phyloP scores from a whole-genome alignment of 2,329 filamentous ascomycete genomes.

The Gnomoniopsis sp. region DNA sequence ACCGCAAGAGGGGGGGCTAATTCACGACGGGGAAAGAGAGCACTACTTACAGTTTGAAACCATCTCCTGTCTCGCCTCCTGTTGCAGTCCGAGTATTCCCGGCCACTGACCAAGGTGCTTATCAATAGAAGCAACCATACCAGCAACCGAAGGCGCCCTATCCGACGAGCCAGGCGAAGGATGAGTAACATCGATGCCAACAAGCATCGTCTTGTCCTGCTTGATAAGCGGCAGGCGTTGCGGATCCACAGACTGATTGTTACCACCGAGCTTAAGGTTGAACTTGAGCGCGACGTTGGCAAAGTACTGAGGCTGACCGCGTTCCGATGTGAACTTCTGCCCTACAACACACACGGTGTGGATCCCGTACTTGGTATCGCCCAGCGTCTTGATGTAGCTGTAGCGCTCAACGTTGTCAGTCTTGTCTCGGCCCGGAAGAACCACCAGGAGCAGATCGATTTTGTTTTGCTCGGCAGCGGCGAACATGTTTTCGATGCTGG shows the following conservation, averaged over 20 bases:
- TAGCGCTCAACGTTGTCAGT: slow-evolving; percentile 42
- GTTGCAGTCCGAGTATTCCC: slow-evolving; percentile 53
- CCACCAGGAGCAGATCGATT: slow-evolving; percentile 43
- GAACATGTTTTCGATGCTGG: slow-evolving; percentile 1
- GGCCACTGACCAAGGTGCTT: slow-evolving; percentile 63
- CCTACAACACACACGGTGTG: slow-evolving; percentile 56
- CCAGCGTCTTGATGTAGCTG: slow-evolving; percentile 54
- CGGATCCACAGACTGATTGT: slow-evolving; percentile 50
- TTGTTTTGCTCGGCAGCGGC: neutral
- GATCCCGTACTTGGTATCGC: slow-evolving; percentile 55
- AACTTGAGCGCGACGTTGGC: slow-evolving; percentile 58
- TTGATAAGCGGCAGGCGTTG: slow-evolving; percentile 49
- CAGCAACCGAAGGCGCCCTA: slow-evolving; percentile 62
- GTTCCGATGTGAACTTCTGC: slow-evolving; percentile 41
- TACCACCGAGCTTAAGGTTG: slow-evolving; percentile 60
- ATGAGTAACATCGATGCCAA: slow-evolving; percentile 73
- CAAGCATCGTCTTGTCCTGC: slow-evolving; percentile 63
- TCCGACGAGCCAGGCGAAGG: slow-evolving; percentile 61
- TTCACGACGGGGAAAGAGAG: too few species aligned
- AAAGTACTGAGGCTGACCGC: slow-evolving; percentile 38
- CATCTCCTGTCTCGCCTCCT: slow-evolving; percentile 60
- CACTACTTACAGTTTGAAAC: slow-evolving; percentile 50
- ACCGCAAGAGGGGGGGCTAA: too few species aligned
- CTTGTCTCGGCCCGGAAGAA: slow-evolving; percentile 35
- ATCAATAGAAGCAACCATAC: slow-evolving; percentile 66